Percentiles rank a stretch among this genome's conserved stretches.
Conservation (phyloP, 2,329 filamentous ascomycete genomes). For the Clarireedia paspali region DNA sequence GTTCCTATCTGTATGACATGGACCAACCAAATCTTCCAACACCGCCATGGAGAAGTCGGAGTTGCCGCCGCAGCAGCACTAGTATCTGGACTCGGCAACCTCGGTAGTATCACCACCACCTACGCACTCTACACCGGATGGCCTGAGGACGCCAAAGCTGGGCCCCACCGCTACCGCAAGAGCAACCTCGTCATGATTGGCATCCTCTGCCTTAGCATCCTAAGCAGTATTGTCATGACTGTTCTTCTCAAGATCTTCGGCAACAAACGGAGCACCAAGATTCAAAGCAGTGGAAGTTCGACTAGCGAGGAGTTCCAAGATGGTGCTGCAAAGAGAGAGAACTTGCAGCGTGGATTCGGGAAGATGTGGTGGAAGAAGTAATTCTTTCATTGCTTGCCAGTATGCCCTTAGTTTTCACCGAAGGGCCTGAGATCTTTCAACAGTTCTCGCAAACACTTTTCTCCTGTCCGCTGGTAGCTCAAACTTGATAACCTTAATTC, state of each 20-base stretch:
- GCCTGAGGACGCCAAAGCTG: slow-evolving; percentile 64
- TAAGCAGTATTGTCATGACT: slow-evolving; percentile 63
- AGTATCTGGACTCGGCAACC: slow-evolving; percentile 79
- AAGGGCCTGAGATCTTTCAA: slow-evolving; percentile 18
- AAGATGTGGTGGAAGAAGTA: slow-evolving; percentile 29
- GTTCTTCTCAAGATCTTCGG: slow-evolving; percentile 53
- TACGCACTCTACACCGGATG: slow-evolving; percentile 87
- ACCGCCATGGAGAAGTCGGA: slow-evolving; percentile 81
- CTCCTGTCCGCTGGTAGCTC: slow-evolving; percentile 11
- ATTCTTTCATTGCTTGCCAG: slow-evolving; percentile 1
- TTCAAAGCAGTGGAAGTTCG: slow-evolving; percentile 32
- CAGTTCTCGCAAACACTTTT: slow-evolving; percentile 9
- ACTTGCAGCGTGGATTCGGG: slow-evolving; percentile 49
- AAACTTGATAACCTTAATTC: slow-evolving; percentile 2
- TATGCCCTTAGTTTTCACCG: neutral
- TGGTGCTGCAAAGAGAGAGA: slow-evolving; percentile 52
- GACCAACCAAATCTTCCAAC: slow-evolving; percentile 86
- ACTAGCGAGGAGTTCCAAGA: slow-evolving; percentile 42
- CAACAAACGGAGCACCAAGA: slow-evolving; percentile 43
- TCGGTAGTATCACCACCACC: slow-evolving; percentile 79
- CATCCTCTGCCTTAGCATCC: slow-evolving; percentile 71
- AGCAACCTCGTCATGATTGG: slow-evolving; percentile 87
- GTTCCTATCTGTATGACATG: slow-evolving; percentile 93
- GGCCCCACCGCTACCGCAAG: slow-evolving; percentile 65
- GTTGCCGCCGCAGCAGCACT: slow-evolving; percentile 80